Conservation (phyloP, 2,329 filamentous ascomycete species). For the Colletotrichum magnum region DNA sequence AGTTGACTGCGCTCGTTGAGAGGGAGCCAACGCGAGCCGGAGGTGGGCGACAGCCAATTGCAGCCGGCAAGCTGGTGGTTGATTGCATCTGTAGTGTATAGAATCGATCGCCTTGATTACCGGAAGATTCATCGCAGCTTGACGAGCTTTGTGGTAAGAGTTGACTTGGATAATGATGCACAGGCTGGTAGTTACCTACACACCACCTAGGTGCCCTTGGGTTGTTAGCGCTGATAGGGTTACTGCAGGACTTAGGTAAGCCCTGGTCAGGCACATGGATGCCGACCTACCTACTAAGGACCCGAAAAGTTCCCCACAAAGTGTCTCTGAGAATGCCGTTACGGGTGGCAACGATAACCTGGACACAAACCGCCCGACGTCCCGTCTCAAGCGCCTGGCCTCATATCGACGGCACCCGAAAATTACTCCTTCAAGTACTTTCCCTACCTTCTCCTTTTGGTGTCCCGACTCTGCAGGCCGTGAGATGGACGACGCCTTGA, state of each 20-base stretch:
- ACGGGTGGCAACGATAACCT: background rate
- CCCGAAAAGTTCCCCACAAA: background rate
- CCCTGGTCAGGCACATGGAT: background rate
- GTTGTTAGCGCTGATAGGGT: background rate
- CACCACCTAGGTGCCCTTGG: no score
- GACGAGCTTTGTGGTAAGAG: no score
- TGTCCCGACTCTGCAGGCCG: slow-evolving; percentile 1
- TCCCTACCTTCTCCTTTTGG: background rate
- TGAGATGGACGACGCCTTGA: slow-evolving; percentile 9
- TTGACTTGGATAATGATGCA: no score
- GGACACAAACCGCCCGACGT: background rate
- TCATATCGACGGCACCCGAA: background rate
- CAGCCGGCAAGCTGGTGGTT: background rate
- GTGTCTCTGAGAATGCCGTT: background rate
- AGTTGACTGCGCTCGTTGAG: background rate
- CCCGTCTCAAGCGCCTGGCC: background rate
- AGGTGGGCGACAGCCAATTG: background rate
- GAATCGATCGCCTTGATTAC: background rate
- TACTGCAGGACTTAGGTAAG: background rate
- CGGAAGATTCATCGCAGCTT: no score
- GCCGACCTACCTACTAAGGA: background rate
- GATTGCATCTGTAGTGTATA: background rate
- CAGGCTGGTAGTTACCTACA: no score
- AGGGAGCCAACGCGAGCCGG: background rate
- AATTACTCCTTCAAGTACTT: background rate